phyloP scores from a whole-genome alignment of 345 rosid genomes.

The Syzygium aqueum region DNA sequence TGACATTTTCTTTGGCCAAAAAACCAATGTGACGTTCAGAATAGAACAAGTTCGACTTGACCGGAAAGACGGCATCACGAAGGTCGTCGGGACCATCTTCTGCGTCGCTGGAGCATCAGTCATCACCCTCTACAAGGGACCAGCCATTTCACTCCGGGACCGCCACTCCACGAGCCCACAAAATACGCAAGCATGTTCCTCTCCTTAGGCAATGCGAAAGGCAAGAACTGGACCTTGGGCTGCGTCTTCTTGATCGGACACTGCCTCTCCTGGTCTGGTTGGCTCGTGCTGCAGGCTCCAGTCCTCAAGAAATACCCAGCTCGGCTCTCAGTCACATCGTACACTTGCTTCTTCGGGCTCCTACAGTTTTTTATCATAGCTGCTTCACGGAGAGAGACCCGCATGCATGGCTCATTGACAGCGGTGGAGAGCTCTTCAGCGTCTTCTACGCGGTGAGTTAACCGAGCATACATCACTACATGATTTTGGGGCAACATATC shows the following conservation, averaged over 20 bases:
- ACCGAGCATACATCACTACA: neutral
- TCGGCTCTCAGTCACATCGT: conserved; percentile 61
- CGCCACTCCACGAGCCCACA: conserved; percentile 27
- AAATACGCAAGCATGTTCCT: conserved; percentile 1
- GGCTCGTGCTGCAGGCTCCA: conserved; percentile 79
- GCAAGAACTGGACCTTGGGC: conserved; percentile 74
- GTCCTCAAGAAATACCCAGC: conserved; percentile 77
- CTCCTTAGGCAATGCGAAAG: conserved; percentile 56
- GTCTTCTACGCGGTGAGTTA: conserved; percentile 53
- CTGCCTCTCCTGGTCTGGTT: conserved; percentile 81
- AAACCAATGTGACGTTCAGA: conserved; percentile 24
- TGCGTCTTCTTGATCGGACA: conserved; percentile 64
- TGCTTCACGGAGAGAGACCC: conserved; percentile 43
- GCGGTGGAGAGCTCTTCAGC: conserved; percentile 38
- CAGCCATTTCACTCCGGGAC: conserved; percentile 59
- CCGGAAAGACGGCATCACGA: conserved; percentile 82
- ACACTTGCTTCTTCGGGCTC: conserved; percentile 59
- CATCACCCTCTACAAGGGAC: conserved; percentile 89
- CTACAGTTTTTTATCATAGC: conserved; percentile 64
- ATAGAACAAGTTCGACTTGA: conserved; percentile 72
- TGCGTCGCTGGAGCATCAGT: conserved; percentile 93
- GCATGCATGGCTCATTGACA: conserved; percentile 43
- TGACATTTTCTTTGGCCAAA: neutral
- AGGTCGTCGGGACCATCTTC: conserved; percentile 61
- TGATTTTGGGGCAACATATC: neutral